A percentile compares a stretch with the other conserved stretches of the same genome.
phyloP scores from a whole-genome alignment of 2,329 filamentous ascomycete genomes.

The Penicillium brasilianum region DNA sequence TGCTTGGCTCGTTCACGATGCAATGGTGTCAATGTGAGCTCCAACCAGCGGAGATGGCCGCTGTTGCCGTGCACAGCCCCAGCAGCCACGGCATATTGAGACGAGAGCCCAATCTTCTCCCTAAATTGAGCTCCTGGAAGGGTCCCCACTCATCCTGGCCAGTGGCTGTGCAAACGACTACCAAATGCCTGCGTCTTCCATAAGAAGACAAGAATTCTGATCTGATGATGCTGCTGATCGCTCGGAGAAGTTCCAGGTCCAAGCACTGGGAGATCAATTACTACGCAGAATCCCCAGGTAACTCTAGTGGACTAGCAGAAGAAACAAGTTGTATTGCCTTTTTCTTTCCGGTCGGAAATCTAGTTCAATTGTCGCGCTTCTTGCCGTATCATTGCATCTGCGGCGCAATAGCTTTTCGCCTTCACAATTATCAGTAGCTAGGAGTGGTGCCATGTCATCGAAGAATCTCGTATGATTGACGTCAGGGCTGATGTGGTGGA shows the following conservation, averaged over 20 bases:
- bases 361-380: not conserved
- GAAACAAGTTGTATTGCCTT: not conserved
- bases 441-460: constrained; percentile 17
- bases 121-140: not conserved
- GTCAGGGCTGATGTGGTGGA: constrained; percentile 22
- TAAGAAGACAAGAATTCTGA: not conserved
- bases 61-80: constrained; percentile 7
- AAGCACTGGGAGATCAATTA: not conserved
- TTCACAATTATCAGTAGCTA: not conserved
- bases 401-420: not conserved
- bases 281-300: constrained; percentile 12
- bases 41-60: constrained; percentile 1
- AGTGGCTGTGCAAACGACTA: constrained; percentile 9
- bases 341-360: not conserved
- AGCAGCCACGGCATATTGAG: constrained; percentile 8
- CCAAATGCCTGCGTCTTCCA: not conserved
- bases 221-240: constrained; percentile 9
- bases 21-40: not conserved
- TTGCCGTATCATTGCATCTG: constrained; percentile 1
- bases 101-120: not conserved
- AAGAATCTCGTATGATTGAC: constrained; percentile 14
- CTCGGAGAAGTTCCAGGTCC: not conserved
- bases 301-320: not conserved
- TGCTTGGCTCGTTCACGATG: not conserved
- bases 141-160: not conserved